Conservation (phyloP, 2,329 filamentous ascomycete genomes). For the Berkeleyomyces basicola region DNA sequence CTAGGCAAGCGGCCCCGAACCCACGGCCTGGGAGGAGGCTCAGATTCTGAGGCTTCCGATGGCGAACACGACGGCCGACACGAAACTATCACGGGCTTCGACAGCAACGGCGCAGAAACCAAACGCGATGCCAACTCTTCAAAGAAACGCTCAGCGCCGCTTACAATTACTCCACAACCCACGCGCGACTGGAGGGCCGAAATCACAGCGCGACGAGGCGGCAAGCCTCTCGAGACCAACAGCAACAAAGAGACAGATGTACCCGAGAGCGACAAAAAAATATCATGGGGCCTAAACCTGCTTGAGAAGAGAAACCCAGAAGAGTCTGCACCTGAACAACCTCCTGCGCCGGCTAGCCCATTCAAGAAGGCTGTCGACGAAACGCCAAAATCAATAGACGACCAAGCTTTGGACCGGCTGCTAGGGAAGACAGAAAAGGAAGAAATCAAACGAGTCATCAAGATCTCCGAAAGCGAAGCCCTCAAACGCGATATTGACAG, state of each 20-base stretch:
- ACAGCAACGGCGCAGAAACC: background rate
- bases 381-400: constrained; percentile 22
- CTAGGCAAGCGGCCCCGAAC: constrained; percentile 14
- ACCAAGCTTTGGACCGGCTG: constrained; percentile 49
- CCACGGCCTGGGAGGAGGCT: constrained; percentile 11
- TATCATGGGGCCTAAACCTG: constrained; percentile 35
- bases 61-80: constrained; percentile 6
- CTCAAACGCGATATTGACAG: constrained; percentile 53
- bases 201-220: constrained; percentile 7
- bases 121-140: background rate
- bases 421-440: constrained; percentile 32
- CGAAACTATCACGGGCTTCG: constrained; percentile 12
- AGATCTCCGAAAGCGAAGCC: constrained; percentile 44
- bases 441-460: constrained; percentile 35
- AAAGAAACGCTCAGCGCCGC: constrained; percentile 5
- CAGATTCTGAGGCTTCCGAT: constrained; percentile 13
- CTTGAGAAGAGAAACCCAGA: constrained; percentile 2
- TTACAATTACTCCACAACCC: constrained; percentile 13
- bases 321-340: background rate
- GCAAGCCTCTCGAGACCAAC: background rate
- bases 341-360: background rate
- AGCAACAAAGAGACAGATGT: background rate
- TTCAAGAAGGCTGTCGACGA: constrained; percentile 1
- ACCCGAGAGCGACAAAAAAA: constrained; percentile 32
- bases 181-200: constrained; percentile 12